Conservation (phyloP, 768 basidiomycete species). For the Suillus variegatus region DNA sequence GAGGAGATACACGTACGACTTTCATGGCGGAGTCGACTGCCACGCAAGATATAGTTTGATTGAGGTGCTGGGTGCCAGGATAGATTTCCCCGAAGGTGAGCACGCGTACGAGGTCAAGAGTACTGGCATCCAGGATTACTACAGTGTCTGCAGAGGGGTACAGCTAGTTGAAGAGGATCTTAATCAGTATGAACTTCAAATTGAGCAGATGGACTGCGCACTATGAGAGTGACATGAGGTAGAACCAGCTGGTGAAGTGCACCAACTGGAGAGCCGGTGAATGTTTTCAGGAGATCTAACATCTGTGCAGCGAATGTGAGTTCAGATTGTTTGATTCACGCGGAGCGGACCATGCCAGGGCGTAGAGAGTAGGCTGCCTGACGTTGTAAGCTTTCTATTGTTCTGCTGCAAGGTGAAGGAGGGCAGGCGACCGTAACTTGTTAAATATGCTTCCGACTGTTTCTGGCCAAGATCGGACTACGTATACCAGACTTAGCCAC, state of each 20-base stretch:
- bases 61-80: slow-evolving; percentile 51
- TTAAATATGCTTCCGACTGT: not conserved
- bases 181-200: slow-evolving; percentile 3
- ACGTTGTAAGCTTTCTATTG: not conserved
- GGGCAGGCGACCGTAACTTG: not conserved
- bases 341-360: not conserved
- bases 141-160: slow-evolving; percentile 73
- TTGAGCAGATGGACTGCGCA: slow-evolving; percentile 32
- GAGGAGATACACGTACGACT: slow-evolving; percentile 54
- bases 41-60: slow-evolving; percentile 56
- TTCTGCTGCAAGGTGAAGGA: slow-evolving; percentile 1
- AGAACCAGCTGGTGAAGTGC: slow-evolving; percentile 60
- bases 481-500: not conserved
- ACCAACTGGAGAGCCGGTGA: slow-evolving; percentile 53
- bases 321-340: slow-evolving; percentile 1
- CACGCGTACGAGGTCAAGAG: slow-evolving; percentile 63
- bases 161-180: slow-evolving; percentile 43
- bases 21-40: slow-evolving; percentile 80
- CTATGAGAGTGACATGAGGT: slow-evolving; percentile 57
- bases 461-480: not conserved
- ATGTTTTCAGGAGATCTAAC: slow-evolving; percentile 49
- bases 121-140: slow-evolving; percentile 70
- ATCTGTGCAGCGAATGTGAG: slow-evolving; percentile 29
- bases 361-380: not conserved
- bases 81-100: slow-evolving; percentile 84